These are phyloP conservation scores for Penicillium thymicola DNA, from an alignment of 2,329 filamentous ascomycete species.

Conservation along the genomic window DNA sequence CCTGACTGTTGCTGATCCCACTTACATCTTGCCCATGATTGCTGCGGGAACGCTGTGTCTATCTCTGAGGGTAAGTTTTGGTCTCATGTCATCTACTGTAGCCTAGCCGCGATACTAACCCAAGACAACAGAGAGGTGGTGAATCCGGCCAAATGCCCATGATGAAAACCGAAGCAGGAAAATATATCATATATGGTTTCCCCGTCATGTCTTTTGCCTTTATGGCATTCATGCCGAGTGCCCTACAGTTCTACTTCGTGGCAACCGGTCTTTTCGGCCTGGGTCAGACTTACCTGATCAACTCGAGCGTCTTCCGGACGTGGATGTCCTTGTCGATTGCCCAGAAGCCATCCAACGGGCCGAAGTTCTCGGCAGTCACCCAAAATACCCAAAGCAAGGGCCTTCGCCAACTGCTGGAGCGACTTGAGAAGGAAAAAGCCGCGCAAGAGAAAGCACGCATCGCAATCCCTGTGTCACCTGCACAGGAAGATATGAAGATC, in stretches of 20 bases:
- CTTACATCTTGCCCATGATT: slow-evolving; percentile 66
- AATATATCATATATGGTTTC: slow-evolving; percentile 43
- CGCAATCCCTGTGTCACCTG: neutral
- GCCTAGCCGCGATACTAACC: neutral
- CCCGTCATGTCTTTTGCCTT: slow-evolving; percentile 54
- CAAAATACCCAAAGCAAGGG: slow-evolving; percentile 10
- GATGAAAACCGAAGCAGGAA: slow-evolving; percentile 29
- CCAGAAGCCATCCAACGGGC: neutral
- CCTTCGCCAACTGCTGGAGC: slow-evolving; percentile 20
- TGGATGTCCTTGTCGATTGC: slow-evolving; percentile 26
- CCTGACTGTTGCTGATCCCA: slow-evolving; percentile 72
- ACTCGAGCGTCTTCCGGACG: slow-evolving; percentile 32
- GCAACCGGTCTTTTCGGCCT: slow-evolving; percentile 37
- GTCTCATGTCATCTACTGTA: neutral
- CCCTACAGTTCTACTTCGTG: slow-evolving; percentile 63
- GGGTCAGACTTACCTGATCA: slow-evolving; percentile 48
- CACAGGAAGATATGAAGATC: slow-evolving; percentile 3
- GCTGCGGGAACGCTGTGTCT: slow-evolving; percentile 57
- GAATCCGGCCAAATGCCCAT: slow-evolving; percentile 36
- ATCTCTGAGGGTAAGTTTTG: slow-evolving; percentile 56
- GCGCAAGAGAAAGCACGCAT: slow-evolving; percentile 2
- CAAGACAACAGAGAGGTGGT: slow-evolving; percentile 34
- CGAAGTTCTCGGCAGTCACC: neutral
- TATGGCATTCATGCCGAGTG: slow-evolving; percentile 55
- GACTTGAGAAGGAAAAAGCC: slow-evolving; percentile 11